Base-by-base conservation (phyloP, 2,329 filamentous ascomycete species). In the Dryadomyces quercus-mongolicae region DNA sequence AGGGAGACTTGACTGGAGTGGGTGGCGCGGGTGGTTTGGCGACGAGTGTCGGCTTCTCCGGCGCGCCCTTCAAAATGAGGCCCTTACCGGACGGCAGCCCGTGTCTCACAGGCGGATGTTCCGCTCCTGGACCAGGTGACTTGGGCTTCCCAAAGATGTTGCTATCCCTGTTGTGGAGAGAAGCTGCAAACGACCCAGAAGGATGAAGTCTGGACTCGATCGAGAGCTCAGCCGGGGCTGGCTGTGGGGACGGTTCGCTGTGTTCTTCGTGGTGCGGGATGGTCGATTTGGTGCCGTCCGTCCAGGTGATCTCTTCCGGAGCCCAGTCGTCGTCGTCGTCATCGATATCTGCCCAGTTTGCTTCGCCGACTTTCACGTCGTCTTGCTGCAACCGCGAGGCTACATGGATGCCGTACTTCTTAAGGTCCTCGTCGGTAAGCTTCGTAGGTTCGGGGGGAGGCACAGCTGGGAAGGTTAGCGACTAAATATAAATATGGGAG, bases 251-350 rank as follows among this genome's bases (percentile, higher is more conserved):
- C 7, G 20, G 20, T 18, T 47, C 20, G 45, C 22, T 51, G 22
- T 65, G 64, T 52, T 83, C 80, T 43, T 84, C 81, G 51, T 75
- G 71, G 57, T 82, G 78, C 16, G 85, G 81, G 16, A 91, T 74
- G 6, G 83, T 87, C 38, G 86, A 86, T 67, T 92, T 92, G 50
- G 88, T 93, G 53, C 88, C 88, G 67, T 94, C 88, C 64, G 86
- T 87, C 88, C 88, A 94, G 56, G 87, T 87, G 60, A 93, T 89
- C 52, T 85, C 82, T 59, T 93, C 87, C 2, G 88, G 88, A 15
- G 84, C 85, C 86, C 88, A 92, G 63, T 92, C 87, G 42, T 93
- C 88, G 62, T 91, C 86, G 59, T 93, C 88, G 55, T 93, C 88
- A 57, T 93, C 88, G 57, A 92, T 91, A 64, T 94, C 88, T 22